Evolutionary conservation across 2,329 filamentous ascomycete genomes (phyloP), one percentile per base, ranked within the genome.

Genomic region (Aspergillus thermomutatus): DNA sequence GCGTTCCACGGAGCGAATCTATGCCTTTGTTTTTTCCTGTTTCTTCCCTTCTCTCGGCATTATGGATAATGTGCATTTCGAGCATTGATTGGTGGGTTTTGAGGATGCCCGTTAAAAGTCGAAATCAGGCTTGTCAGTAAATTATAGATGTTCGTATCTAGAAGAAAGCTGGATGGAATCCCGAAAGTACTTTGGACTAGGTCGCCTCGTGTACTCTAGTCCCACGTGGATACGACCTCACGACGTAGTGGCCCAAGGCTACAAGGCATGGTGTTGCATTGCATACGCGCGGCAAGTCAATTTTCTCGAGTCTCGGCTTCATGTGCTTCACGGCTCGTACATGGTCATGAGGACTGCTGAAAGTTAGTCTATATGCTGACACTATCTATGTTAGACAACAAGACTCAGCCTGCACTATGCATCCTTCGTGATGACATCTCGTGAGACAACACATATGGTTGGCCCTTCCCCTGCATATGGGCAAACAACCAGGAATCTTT

Each of bases 1-100:
- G 58, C 54, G 56, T 61, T 55, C 52, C 23, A 49, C 49, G 55
- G 58, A 60, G 55, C 55, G 53, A 53, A 47, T 47, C 51, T 34
- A 50, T 48, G 43, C 43, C 7, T 40, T 23, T 43, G 19, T 3
- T 43, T 23, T 43, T 9, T 4, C 37, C 10, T 53, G 34, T 27
- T 31, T 49, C 37, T 28, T 50, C n/a, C n/a, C 48, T 50, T 31
- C 45, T 47, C 26, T 43, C n/a, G 45, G 37, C 49, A 45, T 49
- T 46, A 23, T 55, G 52, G 52, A 40, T 17, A 37, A 40, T 23
- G 10, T 25, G 46, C 31, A 45, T 41, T 27, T 55, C 34, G 37
- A 26, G 10, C 21, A 14, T 26, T 25, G 6, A 46, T 46, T 46
- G 43, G 9, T 46, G 11, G 43, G 43, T 4, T 26, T 26, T 46